Evolutionary conservation across 2,329 filamentous ascomycete genomes (phyloP).

Genomic region (Scedosporium aurantiacum): DNA sequence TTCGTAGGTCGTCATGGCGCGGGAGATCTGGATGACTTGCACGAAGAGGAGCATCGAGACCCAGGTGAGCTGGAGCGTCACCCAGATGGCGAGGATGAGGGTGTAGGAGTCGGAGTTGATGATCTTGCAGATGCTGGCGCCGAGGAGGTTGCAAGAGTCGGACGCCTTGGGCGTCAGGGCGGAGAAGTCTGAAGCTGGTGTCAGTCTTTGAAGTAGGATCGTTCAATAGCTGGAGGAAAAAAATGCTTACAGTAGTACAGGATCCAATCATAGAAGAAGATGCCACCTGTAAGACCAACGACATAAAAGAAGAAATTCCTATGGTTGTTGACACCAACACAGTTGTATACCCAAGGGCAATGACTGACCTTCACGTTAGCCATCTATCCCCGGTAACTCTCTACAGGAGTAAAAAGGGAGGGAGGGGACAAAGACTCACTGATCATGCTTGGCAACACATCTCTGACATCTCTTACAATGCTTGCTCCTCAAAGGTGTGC

Average conservation of each 20-base stretch:
- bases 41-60: constrained; percentile 95
- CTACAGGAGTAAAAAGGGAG: neutral
- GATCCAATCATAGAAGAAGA: constrained; percentile 60
- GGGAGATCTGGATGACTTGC: constrained; percentile 82
- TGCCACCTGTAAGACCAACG: constrained; percentile 62
- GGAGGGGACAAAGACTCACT: constrained; percentile 48
- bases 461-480: constrained; percentile 86
- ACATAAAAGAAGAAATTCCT: constrained; percentile 92
- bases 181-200: constrained; percentile 46
- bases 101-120: constrained; percentile 78
- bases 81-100: constrained; percentile 69
- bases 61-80: constrained; percentile 78
- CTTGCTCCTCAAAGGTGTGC: constrained; percentile 85
- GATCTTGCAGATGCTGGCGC: constrained; percentile 61
- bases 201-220: constrained; percentile 15
- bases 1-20: constrained; percentile 92
- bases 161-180: constrained; percentile 40
- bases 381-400: neutral
- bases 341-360: constrained; percentile 97
- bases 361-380: constrained; percentile 46
- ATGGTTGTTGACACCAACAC: constrained; percentile 89
- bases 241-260: constrained; percentile 55
- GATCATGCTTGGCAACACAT: constrained; percentile 92
- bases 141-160: constrained; percentile 61
- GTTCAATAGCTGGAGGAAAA: neutral